phyloP scores from a whole-genome alignment of 2,329 filamentous ascomycete species.

The Aspergillus luchuensis region DNA sequence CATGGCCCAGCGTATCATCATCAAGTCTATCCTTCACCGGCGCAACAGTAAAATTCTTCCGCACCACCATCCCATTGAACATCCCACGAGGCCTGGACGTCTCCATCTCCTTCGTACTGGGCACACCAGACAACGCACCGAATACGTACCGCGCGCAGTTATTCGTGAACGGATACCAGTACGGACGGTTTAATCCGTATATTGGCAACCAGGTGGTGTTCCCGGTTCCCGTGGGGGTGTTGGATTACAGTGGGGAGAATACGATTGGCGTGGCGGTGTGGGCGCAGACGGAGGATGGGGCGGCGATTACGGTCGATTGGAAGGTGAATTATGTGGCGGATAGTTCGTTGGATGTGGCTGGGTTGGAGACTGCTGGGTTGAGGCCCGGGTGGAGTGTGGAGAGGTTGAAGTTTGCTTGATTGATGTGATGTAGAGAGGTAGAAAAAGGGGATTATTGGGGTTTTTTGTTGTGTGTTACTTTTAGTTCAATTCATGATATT shows the following conservation, averaged over 20 bases:
- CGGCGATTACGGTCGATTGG: constrained; percentile 54
- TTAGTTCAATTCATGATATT: no score
- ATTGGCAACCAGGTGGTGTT: constrained; percentile 64
- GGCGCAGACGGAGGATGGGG: constrained; percentile 59
- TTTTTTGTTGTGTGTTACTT: no score
- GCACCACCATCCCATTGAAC: constrained; percentile 54
- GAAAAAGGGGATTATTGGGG: no score
- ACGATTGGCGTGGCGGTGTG: constrained; percentile 61
- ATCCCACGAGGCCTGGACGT: constrained; percentile 58
- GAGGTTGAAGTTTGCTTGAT: constrained; percentile 39
- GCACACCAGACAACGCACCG: constrained; percentile 42
- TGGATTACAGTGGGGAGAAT: constrained; percentile 62
- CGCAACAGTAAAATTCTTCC: constrained; percentile 60
- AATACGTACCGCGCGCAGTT: constrained; percentile 56
- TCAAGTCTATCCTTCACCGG: constrained; percentile 45
- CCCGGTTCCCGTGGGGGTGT: constrained; percentile 61
- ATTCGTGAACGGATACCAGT: constrained; percentile 68
- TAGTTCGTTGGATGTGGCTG: constrained; percentile 54
- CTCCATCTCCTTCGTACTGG: constrained; percentile 58
- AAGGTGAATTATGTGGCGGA: constrained; percentile 57
- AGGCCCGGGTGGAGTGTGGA: constrained; percentile 54
- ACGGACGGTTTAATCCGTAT: constrained; percentile 60
- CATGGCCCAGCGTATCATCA: constrained; percentile 37
- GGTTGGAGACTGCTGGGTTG: constrained; percentile 51
- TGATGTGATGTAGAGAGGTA: background rate